Evolutionary conservation across 164 flowering plant genomes (phyloP).

Genomic region (Cinnamomum micranthum): DNA sequence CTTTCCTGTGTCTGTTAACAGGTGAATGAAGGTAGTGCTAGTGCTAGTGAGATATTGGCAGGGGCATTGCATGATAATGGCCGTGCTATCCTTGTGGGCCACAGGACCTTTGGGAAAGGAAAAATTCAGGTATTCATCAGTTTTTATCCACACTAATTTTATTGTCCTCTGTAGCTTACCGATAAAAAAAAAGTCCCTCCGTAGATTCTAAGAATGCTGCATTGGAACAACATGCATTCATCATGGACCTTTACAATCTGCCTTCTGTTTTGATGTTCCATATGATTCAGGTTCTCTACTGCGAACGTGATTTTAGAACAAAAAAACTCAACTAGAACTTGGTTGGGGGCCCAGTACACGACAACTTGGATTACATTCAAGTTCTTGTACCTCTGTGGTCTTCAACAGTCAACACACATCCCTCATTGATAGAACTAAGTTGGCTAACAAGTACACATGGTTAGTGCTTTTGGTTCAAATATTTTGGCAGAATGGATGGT

Average conservation of each 20-base stretch:
- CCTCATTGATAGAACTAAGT: too few relatives aligned
- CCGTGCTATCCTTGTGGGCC: constrained; percentile 85
- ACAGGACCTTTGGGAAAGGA: constrained; percentile 93
- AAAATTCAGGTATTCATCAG: constrained; percentile 73
- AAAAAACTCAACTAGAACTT: neutral
- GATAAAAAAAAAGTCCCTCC: neutral
- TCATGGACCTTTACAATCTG: neutral
- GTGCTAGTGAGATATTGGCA: constrained; percentile 96
- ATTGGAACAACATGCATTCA: neutral
- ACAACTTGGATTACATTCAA: too few relatives aligned
- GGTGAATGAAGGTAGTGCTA: constrained; percentile 98
- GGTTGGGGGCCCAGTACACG: too few relatives aligned
- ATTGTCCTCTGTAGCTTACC: neutral
- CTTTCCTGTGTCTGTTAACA: constrained; percentile 19
- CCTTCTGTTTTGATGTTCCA: neutral
- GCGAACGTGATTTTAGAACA: neutral
- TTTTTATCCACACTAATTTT: neutral
- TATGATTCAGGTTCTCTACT: neutral
- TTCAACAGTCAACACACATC: too few relatives aligned
- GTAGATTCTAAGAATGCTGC: neutral
- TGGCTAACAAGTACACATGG: too few relatives aligned
- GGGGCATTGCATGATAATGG: constrained; percentile 98
- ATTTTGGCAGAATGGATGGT: too few relatives aligned
- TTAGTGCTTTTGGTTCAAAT: too few relatives aligned
- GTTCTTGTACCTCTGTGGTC: too few relatives aligned